These are phyloP conservation scores for Hygrocybe coccinea DNA, from an alignment of 768 basidiomycete species.

Conservation along the genomic window DNA sequence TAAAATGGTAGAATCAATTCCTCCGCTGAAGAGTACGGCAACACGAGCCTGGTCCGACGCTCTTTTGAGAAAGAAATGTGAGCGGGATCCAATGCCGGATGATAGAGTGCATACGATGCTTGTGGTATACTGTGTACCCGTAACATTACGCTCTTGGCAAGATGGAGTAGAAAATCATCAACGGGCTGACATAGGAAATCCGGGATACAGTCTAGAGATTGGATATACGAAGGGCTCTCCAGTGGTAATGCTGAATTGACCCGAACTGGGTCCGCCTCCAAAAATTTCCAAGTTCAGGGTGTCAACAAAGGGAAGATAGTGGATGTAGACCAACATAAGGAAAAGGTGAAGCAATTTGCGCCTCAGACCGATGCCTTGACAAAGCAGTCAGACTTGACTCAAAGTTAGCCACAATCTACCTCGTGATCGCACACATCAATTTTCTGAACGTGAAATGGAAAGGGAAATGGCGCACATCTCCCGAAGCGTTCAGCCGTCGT, in stretches of 20 bases:
- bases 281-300: background rate
- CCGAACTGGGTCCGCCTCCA: constrained; percentile 40
- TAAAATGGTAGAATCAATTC: constrained; percentile 86
- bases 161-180: constrained; percentile 46
- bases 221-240: constrained; percentile 32
- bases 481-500: constrained; percentile 5
- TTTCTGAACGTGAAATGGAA: background rate
- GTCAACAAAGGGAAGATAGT: background rate
- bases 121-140: constrained; percentile 67
- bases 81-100: background rate
- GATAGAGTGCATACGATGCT: constrained; percentile 27
- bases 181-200: constrained; percentile 38
- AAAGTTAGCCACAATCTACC: constrained; percentile 11
- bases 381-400: constrained; percentile 11
- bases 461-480: constrained; percentile 11
- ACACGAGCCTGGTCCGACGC: constrained; percentile 48
- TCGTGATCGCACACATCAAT: background rate
- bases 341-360: background rate
- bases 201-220: constrained; percentile 41
- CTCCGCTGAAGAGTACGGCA: constrained; percentile 91
- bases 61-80: constrained; percentile 4
- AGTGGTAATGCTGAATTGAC: constrained; percentile 50
- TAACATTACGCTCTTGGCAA: constrained; percentile 65
- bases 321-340: constrained; percentile 29
- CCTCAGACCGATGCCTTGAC: constrained; percentile 11